Evolutionary conservation across 2,329 filamentous ascomycete species (phyloP), one percentile per base, ranked within the genome.

Genomic region (Aspergillus sp.): DNA sequence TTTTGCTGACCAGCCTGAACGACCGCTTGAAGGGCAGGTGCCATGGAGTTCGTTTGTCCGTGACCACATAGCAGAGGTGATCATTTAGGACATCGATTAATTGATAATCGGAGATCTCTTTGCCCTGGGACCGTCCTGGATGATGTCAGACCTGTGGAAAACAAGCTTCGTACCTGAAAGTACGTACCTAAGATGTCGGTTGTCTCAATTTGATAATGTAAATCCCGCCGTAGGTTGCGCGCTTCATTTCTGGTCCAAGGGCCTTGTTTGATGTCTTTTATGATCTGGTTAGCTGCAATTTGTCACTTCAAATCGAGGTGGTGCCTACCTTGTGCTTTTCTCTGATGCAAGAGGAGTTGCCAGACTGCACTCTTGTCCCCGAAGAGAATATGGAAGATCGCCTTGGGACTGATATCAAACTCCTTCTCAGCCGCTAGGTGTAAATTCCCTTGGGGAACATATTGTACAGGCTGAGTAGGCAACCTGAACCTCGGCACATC

Each of bases 351-450:
- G 31, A 98, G 82, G 69, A 94, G 87, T 68, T 95, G 92, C 77
- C 97, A 99, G 45, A 98, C 88, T 36, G 93, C 91, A 73, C 91
- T 96, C 78, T 94, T 96, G 75, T 99, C 95, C 42, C 95, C 95
- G 75, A 98, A 99, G 54, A 99, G 84, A 16, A 98, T 91, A 71
- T 98, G 94, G 75, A 98, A 99, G 59, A 96, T 87, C 0, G 91
- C 92, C 75, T 99, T 98, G 51, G 95, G 90, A 63, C 91, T 96
- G 61, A 98, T 88, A 65, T 96, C 90, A 73, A 96, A 96, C 65
- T 92, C 85, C 62, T 90, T 87, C 73, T 96, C 91, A 1, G 90
- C 86, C 7, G 89, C 88, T 65, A 89, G 84, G 64, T 85, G 83
- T 55, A 88, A 86, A 85, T 96, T 93, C 55, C 89, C 91, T 62